Conservation (phyloP, 345 rosid genomes). For the Cardiospermum halicacabum region DNA sequence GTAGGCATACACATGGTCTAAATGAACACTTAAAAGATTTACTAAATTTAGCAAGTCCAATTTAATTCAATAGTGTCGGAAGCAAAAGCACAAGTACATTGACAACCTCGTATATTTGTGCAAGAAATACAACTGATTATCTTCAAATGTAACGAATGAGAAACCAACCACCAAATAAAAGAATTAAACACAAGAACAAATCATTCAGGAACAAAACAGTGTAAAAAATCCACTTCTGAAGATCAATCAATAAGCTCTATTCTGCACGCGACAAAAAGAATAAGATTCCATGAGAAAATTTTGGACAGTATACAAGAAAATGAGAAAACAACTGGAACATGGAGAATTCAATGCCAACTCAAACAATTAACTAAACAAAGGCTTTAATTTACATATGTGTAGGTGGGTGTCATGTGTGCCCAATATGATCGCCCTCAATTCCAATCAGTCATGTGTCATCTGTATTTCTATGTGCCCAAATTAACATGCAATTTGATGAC, state of each 20-base stretch:
- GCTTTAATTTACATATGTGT: too few species aligned
- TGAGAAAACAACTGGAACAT: background rate
- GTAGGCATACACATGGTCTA: too few species aligned
- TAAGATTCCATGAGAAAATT: conserved; percentile 10
- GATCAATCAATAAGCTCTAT: conserved; percentile 10
- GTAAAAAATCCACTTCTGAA: conserved; percentile 16
- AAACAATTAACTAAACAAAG: background rate
- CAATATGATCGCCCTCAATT: too few species aligned
- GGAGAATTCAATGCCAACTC: background rate
- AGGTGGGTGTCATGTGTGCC: too few species aligned
- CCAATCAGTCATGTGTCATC: too few species aligned
- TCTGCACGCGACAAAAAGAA: conserved; percentile 54
- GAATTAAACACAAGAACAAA: conserved; percentile 16
- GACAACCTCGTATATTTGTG: conserved; percentile 7
- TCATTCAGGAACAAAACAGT: conserved; percentile 15
- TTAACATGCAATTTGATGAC: background rate
- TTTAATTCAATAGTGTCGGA: background rate
- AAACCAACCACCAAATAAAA: conserved; percentile 22
- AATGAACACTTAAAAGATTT: too few species aligned
- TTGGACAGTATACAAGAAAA: conserved; percentile 1
- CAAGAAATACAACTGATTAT: conserved; percentile 4
- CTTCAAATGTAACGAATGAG: conserved; percentile 12
- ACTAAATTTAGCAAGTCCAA: background rate
- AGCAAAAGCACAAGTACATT: background rate
- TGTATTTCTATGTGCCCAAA: background rate